Percentiles rank a stretch among this genome's conserved stretches.
Conservation (phyloP, 345 rosid species). For the Aquilaria sinensis region DNA sequence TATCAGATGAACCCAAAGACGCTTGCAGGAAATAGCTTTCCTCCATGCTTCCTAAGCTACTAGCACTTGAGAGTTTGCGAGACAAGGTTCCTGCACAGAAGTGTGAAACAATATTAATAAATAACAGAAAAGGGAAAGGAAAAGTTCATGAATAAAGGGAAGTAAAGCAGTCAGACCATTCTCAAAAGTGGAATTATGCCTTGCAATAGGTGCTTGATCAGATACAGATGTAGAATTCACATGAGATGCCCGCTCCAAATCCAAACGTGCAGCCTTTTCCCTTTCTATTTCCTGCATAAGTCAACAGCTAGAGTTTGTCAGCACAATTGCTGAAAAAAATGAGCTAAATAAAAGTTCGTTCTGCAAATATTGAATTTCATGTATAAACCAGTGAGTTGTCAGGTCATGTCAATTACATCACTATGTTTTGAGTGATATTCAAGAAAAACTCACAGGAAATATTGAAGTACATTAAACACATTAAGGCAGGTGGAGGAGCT, state of each 20-base stretch:
- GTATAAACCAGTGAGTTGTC: no score
- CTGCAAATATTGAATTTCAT: no score
- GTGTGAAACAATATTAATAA: slow-evolving; percentile 7
- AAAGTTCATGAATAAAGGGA: slow-evolving; percentile 10
- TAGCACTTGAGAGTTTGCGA: slow-evolving; percentile 74
- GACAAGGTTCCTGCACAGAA: slow-evolving; percentile 52
- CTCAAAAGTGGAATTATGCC: slow-evolving; percentile 55
- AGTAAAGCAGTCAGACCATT: slow-evolving; percentile 47
- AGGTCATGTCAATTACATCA: no score
- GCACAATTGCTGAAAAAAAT: not conserved
- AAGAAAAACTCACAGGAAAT: no score
- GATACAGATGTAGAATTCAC: slow-evolving; percentile 40
- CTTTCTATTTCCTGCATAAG: slow-evolving; percentile 73
- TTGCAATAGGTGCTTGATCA: slow-evolving; percentile 50
- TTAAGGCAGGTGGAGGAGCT: no score
- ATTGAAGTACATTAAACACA: no score
- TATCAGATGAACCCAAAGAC: slow-evolving; percentile 83
- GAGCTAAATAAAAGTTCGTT: no score
- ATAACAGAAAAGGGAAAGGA: slow-evolving; percentile 3
- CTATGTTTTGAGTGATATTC: no score
- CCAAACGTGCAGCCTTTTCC: slow-evolving; percentile 81
- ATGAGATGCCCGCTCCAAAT: slow-evolving; percentile 69
- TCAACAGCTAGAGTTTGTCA: not conserved
- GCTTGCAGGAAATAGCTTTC: slow-evolving; percentile 96
- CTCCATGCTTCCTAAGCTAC: slow-evolving; percentile 95